A percentile compares a stretch with the other conserved stretches of the same genome.
These are phyloP conservation scores for Trichoderma sp. DNA, from an alignment of 2,329 filamentous ascomycete species.

Conservation along the genomic window DNA sequence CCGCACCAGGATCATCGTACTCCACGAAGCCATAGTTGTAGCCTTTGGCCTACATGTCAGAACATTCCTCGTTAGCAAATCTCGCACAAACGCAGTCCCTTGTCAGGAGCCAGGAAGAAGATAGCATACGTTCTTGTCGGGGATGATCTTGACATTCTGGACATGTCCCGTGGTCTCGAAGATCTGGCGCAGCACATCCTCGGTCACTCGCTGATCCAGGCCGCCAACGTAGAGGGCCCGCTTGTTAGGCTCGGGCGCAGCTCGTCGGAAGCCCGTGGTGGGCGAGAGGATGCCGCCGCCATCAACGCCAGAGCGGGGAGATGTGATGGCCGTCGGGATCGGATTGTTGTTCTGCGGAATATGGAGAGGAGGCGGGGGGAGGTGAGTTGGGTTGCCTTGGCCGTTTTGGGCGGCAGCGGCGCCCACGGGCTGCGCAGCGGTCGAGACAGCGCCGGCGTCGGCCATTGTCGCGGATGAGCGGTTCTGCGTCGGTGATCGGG, in stretches of 20 bases:
- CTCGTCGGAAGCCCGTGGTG: constrained; percentile 81
- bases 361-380: constrained; percentile 88
- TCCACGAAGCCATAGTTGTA: constrained; percentile 99
- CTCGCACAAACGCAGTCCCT: neutral
- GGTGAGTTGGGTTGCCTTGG: constrained; percentile 70
- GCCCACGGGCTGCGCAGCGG: constrained; percentile 64
- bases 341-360: constrained; percentile 97
- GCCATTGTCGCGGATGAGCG: constrained; percentile 61
- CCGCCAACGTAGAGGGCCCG: constrained; percentile 94
- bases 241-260: constrained; percentile 98
- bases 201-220: constrained; percentile 90
- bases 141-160: constrained; percentile 98
- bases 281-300: constrained; percentile 76
- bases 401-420: constrained; percentile 72
- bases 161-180: constrained; percentile 99
- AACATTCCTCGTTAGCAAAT: constrained; percentile 19
- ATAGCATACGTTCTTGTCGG: constrained; percentile 92
- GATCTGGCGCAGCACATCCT: constrained; percentile 94
- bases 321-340: constrained; percentile 89
- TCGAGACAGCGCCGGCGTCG: constrained; percentile 67
- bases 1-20: constrained; percentile 95
- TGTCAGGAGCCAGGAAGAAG: neutral
- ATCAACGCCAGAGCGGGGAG: constrained; percentile 73
- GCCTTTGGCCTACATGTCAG: constrained; percentile 71
- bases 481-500: neutral